phyloP scores from a whole-genome alignment of 345 rosid species.

The Gossypium thurberi region DNA sequence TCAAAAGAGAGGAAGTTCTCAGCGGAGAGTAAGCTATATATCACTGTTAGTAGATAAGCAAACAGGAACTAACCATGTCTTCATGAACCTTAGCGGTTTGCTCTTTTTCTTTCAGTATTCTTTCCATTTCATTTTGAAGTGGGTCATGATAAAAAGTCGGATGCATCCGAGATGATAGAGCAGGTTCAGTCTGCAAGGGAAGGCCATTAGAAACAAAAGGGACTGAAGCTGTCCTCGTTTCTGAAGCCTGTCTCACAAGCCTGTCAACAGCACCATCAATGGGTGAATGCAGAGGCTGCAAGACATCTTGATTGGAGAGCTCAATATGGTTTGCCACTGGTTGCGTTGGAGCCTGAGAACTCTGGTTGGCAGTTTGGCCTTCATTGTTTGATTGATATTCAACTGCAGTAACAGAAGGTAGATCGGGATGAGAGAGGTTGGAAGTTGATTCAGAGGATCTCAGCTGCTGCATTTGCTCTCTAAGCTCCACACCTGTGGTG shows the following conservation, averaged over 20 bases:
- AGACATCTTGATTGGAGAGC: slow-evolving; percentile 11
- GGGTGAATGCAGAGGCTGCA: slow-evolving; percentile 16
- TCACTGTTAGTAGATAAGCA: slow-evolving; percentile 6
- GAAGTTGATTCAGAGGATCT: slow-evolving; percentile 8
- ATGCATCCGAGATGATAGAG: slow-evolving; percentile 23
- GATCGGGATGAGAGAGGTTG: slow-evolving; percentile 4
- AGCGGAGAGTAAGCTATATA: slow-evolving; percentile 9
- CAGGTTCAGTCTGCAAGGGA: slow-evolving; percentile 20
- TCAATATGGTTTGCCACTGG: slow-evolving; percentile 14
- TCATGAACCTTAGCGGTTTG: slow-evolving; percentile 26
- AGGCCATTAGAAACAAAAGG: slow-evolving; percentile 17
- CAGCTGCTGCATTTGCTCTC: slow-evolving; percentile 12
- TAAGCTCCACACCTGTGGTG: neutral
- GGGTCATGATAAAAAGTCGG: slow-evolving; percentile 30
- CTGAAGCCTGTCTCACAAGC: slow-evolving; percentile 14
- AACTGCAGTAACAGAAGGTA: slow-evolving; percentile 18
- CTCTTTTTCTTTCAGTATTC: slow-evolving; percentile 33
- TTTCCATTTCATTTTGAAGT: slow-evolving; percentile 56
- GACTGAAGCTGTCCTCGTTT: slow-evolving; percentile 16
- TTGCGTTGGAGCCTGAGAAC: slow-evolving; percentile 13
- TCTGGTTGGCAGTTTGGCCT: slow-evolving; percentile 1
- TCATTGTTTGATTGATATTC: slow-evolving; percentile 20
- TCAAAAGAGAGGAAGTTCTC: slow-evolving; percentile 16
- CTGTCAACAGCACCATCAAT: slow-evolving; percentile 16
- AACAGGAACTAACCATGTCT: slow-evolving; percentile 33